Conservation (phyloP, 2,329 filamentous ascomycete genomes). For the Diaporthe ilicicola region DNA sequence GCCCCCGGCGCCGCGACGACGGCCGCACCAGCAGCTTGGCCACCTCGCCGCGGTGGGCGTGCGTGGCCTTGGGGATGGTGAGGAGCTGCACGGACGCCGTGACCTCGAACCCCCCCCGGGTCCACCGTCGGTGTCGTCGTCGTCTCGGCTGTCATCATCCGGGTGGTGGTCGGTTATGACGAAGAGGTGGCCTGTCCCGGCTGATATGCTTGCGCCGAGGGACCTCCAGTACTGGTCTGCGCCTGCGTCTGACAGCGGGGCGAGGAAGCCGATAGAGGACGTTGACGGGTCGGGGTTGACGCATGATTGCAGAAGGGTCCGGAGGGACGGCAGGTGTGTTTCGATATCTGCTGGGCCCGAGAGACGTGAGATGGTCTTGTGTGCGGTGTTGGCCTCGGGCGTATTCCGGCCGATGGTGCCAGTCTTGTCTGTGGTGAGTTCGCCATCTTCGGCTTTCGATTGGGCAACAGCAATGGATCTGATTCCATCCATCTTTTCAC, state of each 20-base stretch:
- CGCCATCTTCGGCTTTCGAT: background rate
- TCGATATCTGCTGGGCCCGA: slow-evolving; percentile 18
- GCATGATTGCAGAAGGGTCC: slow-evolving; percentile 37
- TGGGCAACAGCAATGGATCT: too few species aligned
- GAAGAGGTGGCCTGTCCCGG: slow-evolving; percentile 32
- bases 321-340: slow-evolving; percentile 36
- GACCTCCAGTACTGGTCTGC: slow-evolving; percentile 37
- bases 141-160: background rate
- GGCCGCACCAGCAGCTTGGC: slow-evolving; percentile 41
- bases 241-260: slow-evolving; percentile 38
- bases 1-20: slow-evolving; percentile 34
- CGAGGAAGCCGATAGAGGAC: slow-evolving; percentile 42
- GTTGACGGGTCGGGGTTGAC: slow-evolving; percentile 40
- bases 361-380: background rate
- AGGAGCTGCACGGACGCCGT: slow-evolving; percentile 38
- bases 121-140: background rate
- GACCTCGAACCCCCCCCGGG: slow-evolving; percentile 15
- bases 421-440: background rate
- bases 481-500: background rate
- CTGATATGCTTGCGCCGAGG: slow-evolving; percentile 26
- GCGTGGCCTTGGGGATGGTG: slow-evolving; percentile 38
- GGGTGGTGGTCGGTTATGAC: slow-evolving; percentile 24
- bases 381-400: too few species aligned
- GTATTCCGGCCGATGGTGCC: background rate
- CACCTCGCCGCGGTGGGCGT: slow-evolving; percentile 40